Evolutionary conservation across 75 land plant species (phyloP), one percentile per base, ranked within the genome.

Genomic region (Ceratopteris richardii): DNA sequence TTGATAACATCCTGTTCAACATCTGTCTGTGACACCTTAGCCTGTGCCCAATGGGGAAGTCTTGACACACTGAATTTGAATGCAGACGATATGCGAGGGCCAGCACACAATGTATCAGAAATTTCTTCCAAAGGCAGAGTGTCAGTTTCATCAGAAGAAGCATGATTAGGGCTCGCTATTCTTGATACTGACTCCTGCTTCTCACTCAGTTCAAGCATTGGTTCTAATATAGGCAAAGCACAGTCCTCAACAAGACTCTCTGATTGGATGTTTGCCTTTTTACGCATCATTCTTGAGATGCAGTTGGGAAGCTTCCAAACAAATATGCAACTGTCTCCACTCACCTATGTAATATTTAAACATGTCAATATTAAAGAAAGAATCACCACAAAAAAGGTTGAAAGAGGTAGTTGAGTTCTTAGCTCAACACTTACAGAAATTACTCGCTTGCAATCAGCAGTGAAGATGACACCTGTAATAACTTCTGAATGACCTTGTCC

Each of bases 251-350:
- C 7, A 9, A 4, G 37, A 33, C 3, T 28, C 54, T 55, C 60
- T 27, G 68, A 55, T 39, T 67, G 60, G 44, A 62, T 48, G 31
- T 63, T 55, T 46, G 58, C 61, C 50, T 61, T 80, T 44, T 68
- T 82, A 37, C 62, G 56, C 75, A 86, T 82, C n/a, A 30, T 69
- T 44, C 74, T 71, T 51, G 80, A 72, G 37, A 86, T 36, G 51
- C 16, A 29, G 17, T 66, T 51, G 24, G 89, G 89, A 31, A 82
- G 39, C 62, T 71, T 73, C 89, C 89, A 86, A 5, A 86, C 61
- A 60, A 86, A 86, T 17, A 86, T 82, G 67, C 89, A 86, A 54
- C 86, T 69, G 51, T 86, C 89, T 58, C 83, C 89, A 70, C 83
- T 75, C 14, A 86, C 86, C 89, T 86, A 58, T n/a, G n/a, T n/a